phyloP scores from a whole-genome alignment of 75 land plant genomes.

The Adiantum capillusveneris region DNA sequence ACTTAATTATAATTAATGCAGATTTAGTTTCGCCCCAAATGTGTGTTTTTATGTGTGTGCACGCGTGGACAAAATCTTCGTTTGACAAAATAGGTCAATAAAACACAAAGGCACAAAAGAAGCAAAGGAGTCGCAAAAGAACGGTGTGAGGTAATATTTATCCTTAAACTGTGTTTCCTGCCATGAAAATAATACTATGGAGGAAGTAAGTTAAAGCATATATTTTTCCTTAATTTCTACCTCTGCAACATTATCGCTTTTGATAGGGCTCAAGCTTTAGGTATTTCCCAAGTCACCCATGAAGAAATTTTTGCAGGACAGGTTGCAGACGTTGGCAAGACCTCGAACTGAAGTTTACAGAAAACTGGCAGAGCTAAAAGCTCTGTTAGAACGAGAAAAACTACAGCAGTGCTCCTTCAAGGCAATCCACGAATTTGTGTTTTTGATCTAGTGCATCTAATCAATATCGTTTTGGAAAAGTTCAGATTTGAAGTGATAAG shows the following conservation, averaged over 20 bases:
- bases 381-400: constrained; percentile 24
- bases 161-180: too few species aligned
- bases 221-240: background rate
- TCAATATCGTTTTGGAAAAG: too few species aligned
- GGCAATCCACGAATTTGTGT: too few species aligned
- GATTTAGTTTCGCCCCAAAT: too few species aligned
- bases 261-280: background rate
- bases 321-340: constrained; percentile 23
- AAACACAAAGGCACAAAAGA: background rate
- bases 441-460: too few species aligned
- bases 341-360: constrained; percentile 32
- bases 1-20: too few species aligned
- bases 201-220: too few species aligned
- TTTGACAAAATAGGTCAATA: background rate
- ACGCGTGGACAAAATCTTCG: too few species aligned
- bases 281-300: background rate
- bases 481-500: too few species aligned
- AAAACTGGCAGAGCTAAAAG: constrained; percentile 23
- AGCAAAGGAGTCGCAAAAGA: constrained; percentile 9
- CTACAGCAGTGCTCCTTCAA: constrained; percentile 38
- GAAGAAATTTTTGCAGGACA: constrained; percentile 20
- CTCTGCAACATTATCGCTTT: constrained; percentile 2
- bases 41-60: too few species aligned
- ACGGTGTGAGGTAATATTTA: background rate
- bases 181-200: too few species aligned